A percentile compares a stretch with the other conserved stretches of the same genome.
These are phyloP conservation scores for Podospora pseudoanserina DNA, from an alignment of 495 filamentous ascomycete species.

Conservation along the genomic window DNA sequence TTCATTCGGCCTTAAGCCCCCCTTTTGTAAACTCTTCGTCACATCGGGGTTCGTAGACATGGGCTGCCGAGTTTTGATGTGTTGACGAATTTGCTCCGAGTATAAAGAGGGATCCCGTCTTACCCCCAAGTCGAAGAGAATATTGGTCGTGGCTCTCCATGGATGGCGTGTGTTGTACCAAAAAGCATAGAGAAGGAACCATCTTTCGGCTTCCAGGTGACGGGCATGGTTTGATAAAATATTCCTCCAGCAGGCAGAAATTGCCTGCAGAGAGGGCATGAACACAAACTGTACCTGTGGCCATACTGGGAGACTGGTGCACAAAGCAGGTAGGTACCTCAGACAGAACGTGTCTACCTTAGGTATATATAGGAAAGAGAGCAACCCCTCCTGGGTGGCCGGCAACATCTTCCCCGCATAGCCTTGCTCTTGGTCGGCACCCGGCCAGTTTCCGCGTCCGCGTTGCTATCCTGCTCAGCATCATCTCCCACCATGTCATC, in stretches of 20 bases:
- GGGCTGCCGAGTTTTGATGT: slow-evolving; percentile 36
- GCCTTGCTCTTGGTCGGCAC: background rate
- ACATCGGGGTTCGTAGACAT: slow-evolving; percentile 36
- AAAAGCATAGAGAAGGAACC: slow-evolving; percentile 32
- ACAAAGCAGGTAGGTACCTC: too few species aligned
- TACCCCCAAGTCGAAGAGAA: slow-evolving; percentile 44
- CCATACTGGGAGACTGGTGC: too few species aligned
- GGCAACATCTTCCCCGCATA: slow-evolving; percentile 43
- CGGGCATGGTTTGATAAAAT: slow-evolving; percentile 35
- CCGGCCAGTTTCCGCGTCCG: background rate
- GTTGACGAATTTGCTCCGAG: slow-evolving; percentile 32
- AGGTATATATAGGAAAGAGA: background rate
- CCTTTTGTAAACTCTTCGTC: slow-evolving; percentile 29
- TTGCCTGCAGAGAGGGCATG: slow-evolving; percentile 44
- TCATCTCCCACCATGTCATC: slow-evolving; percentile 31
- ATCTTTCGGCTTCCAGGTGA: slow-evolving; percentile 23
- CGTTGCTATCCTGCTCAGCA: slow-evolving; percentile 8
- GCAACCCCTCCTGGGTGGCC: background rate
- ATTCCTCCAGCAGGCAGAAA: slow-evolving; percentile 39
- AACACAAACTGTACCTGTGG: slow-evolving; percentile 38
- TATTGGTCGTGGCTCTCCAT: slow-evolving; percentile 19
- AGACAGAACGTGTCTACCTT: too few species aligned
- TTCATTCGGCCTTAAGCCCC: slow-evolving; percentile 33
- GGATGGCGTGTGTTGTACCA: slow-evolving; percentile 34
- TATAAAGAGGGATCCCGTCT: slow-evolving; percentile 33